These are phyloP conservation scores for Barnettozyma populi DNA, from an alignment of 805 yeast genomes.

Conservation along the genomic window DNA sequence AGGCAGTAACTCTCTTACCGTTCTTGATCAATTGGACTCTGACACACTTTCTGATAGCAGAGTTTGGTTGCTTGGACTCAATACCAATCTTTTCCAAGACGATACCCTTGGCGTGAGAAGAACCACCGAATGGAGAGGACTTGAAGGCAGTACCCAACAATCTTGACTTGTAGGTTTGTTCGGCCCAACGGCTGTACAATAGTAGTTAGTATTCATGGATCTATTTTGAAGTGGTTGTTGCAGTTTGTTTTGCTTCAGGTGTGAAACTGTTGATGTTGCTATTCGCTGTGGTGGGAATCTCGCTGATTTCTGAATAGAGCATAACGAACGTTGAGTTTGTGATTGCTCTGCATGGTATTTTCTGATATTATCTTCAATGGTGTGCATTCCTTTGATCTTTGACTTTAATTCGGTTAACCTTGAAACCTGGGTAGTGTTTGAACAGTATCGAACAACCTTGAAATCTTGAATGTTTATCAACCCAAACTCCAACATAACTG, in stretches of 20 bases:
- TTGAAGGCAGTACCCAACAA: constrained; percentile 99
- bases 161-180: constrained; percentile 96
- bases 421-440: too few species aligned
- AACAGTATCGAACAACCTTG: background rate
- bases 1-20: constrained; percentile 99
- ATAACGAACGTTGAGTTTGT: background rate
- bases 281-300: background rate
- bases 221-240: background rate
- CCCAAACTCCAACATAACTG: background rate
- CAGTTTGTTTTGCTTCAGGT: background rate
- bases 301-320: background rate
- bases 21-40: constrained; percentile 99
- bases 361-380: background rate
- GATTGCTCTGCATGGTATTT: background rate
- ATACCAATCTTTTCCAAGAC: constrained; percentile 99
- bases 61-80: constrained; percentile 99
- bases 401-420: too few species aligned
- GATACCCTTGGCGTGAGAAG: constrained; percentile 99
- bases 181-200: constrained; percentile 92
- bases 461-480: background rate
- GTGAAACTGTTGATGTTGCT: background rate
- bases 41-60: constrained; percentile 99
- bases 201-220: constrained; percentile 15
- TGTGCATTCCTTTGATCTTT: background rate
- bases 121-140: constrained; percentile 99